Evolutionary conservation across 2,329 filamentous ascomycete genomes (phyloP).

Genomic region (Emericellopsis atlantica): DNA sequence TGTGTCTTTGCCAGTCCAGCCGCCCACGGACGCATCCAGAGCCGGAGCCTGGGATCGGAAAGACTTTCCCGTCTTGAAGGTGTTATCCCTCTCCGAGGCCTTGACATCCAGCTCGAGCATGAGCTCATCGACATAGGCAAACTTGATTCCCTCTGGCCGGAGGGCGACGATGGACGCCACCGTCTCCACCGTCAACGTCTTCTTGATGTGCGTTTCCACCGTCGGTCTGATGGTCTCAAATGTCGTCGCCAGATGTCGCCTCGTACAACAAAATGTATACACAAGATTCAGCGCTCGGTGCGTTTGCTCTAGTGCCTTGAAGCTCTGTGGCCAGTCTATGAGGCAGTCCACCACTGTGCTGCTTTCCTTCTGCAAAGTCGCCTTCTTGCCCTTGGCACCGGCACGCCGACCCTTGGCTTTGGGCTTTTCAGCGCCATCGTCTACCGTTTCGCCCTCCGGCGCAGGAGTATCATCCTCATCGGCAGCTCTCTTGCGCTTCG

Average conservation of each 20-base stretch:
- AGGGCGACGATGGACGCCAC: slow-evolving; percentile 71
- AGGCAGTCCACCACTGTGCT: slow-evolving; percentile 13
- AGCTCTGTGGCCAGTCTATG: slow-evolving; percentile 58
- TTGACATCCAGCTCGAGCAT: slow-evolving; percentile 70
- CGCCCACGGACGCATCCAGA: slow-evolving; percentile 44
- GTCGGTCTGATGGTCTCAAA: slow-evolving; percentile 77
- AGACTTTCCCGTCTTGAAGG: slow-evolving; percentile 37
- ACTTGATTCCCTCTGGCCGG: slow-evolving; percentile 66
- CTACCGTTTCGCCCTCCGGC: background rate
- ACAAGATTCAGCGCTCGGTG: slow-evolving; percentile 84
- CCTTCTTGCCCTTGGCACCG: slow-evolving; percentile 3
- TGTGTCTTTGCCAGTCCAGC: slow-evolving; percentile 34
- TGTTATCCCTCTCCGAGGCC: slow-evolving; percentile 51
- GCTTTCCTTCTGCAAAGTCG: slow-evolving; percentile 6
- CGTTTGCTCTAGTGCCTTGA: slow-evolving; percentile 60
- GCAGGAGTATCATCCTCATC: background rate
- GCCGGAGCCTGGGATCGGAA: slow-evolving; percentile 36
- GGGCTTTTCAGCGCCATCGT: background rate
- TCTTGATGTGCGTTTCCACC: slow-evolving; percentile 72
- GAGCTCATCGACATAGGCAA: slow-evolving; percentile 76
- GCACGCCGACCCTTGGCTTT: background rate
- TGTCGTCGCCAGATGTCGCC: slow-evolving; percentile 85
- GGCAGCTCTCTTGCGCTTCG: slow-evolving; percentile 2
- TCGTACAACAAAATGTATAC: slow-evolving; percentile 87
- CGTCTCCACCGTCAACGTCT: slow-evolving; percentile 59